phyloP scores from a whole-genome alignment of 768 basidiomycete genomes.

The Podaxis carcinomalis region DNA sequence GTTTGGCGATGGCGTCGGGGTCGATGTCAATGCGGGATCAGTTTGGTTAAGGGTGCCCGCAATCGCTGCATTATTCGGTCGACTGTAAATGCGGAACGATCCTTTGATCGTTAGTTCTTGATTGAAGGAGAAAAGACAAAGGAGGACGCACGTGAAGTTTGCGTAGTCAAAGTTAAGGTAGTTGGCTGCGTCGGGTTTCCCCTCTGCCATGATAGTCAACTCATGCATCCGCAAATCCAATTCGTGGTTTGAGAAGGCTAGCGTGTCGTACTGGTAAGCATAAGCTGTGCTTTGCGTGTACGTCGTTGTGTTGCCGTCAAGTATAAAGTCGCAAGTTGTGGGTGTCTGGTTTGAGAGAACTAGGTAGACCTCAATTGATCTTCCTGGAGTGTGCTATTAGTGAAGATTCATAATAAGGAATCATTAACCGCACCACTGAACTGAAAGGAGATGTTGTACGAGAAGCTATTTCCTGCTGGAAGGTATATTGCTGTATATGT shows the following conservation, averaged over 20 bases:
- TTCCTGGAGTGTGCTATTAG: slow-evolving; percentile 19
- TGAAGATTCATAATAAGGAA: neutral
- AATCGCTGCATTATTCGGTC: neutral
- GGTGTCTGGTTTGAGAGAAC: slow-evolving; percentile 30
- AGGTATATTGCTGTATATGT: slow-evolving; percentile 24
- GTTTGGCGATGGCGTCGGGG: neutral
- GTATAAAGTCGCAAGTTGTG: slow-evolving; percentile 20
- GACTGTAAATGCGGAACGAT: neutral
- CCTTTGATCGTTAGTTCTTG: neutral
- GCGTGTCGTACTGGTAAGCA: slow-evolving; percentile 17
- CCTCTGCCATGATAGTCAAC: slow-evolving; percentile 2
- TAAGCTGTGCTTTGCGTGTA: neutral
- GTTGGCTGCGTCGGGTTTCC: neutral
- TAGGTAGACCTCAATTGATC: slow-evolving; percentile 32
- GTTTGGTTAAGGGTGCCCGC: neutral
- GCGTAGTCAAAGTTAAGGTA: slow-evolving; percentile 16
- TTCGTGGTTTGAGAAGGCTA: slow-evolving; percentile 16
- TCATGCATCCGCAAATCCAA: slow-evolving; percentile 9
- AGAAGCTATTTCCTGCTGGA: neutral
- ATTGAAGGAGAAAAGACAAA: neutral
- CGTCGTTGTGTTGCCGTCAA: slow-evolving; percentile 12
- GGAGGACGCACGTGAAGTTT: slow-evolving; percentile 11
- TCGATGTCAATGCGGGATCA: neutral
- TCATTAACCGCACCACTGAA: neutral
- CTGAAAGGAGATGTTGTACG: neutral